phyloP scores from a whole-genome alignment of 441 rosid genomes.

The Rhodomyrtus psidioides region DNA sequence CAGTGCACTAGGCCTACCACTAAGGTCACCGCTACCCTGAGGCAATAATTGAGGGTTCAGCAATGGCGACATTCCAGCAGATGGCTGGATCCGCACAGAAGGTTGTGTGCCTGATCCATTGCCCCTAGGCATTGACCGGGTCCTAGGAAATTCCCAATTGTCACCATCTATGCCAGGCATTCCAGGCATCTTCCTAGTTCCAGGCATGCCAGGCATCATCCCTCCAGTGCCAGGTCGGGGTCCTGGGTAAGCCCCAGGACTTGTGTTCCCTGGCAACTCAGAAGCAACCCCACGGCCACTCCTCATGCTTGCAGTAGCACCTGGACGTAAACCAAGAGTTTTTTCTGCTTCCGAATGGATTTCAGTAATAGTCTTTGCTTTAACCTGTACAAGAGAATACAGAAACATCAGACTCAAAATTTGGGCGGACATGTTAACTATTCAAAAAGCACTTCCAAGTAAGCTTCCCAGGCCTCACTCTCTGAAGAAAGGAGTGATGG shows the following conservation, averaged over 20 bases:
- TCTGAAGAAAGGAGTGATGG: neutral
- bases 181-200: neutral
- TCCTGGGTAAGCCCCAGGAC: neutral
- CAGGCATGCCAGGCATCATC: conserved; percentile 9
- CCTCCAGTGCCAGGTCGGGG: conserved; percentile 2
- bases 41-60: neutral
- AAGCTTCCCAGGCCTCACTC: neutral
- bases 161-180: neutral
- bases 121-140: conserved; percentile 5
- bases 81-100: neutral
- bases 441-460: neutral
- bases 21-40: neutral
- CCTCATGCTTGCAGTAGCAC: neutral
- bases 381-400: neutral
- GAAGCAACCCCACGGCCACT: neutral
- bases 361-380: conserved; percentile 3
- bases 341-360: conserved; percentile 10
- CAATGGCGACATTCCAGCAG: neutral
- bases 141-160: neutral
- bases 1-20: neutral
- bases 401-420: neutral
- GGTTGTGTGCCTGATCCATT: neutral
- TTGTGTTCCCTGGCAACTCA: neutral
- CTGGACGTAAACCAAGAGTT: conserved; percentile 6
- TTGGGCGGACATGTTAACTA: neutral